These are phyloP conservation scores for Stylonectria norvegica DNA, from an alignment of 2,329 filamentous ascomycete species.

Conservation along the genomic window DNA sequence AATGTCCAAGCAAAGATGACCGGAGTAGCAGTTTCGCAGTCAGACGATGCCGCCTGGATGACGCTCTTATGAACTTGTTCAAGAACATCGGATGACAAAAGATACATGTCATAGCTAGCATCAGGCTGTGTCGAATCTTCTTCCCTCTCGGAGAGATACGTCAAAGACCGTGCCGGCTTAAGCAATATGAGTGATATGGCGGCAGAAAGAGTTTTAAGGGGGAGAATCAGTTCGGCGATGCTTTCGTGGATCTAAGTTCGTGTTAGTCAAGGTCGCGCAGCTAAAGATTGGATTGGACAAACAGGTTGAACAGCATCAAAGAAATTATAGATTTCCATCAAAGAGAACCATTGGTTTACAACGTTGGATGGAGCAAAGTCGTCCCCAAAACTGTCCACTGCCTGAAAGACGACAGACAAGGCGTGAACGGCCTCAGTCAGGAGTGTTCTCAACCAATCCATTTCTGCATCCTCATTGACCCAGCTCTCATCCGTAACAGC, in stretches of 20 bases:
- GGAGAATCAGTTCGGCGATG: constrained; percentile 51
- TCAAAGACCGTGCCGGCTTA: constrained; percentile 58
- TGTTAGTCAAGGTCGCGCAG: constrained; percentile 17
- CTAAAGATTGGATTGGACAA: constrained; percentile 9
- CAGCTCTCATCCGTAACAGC: constrained; percentile 50
- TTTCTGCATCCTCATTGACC: constrained; percentile 50
- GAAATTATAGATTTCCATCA: constrained; percentile 67
- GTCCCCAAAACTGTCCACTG: constrained; percentile 57
- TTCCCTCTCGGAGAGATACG: constrained; percentile 37
- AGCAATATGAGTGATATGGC: constrained; percentile 70
- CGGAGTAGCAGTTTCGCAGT: constrained; percentile 63
- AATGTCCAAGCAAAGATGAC: constrained; percentile 79
- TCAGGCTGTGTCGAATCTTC: constrained; percentile 35
- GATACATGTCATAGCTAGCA: constrained; percentile 52
- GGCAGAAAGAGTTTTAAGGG: constrained; percentile 67
- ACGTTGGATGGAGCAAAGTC: constrained; percentile 56
- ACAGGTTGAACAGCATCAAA: constrained; percentile 57
- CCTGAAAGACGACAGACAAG: constrained; percentile 69
- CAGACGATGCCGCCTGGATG: constrained; percentile 52
- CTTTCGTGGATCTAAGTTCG: constrained; percentile 34
- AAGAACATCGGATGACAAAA: constrained; percentile 68
- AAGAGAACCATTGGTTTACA: constrained; percentile 69
- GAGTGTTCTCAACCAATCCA: constrained; percentile 59
- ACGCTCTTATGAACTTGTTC: constrained; percentile 71
- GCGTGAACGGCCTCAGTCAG: constrained; percentile 71